These are phyloP conservation scores for Cladosporium cucumerinum DNA, from an alignment of 2,329 filamentous ascomycete species.

Conservation along the genomic window DNA sequence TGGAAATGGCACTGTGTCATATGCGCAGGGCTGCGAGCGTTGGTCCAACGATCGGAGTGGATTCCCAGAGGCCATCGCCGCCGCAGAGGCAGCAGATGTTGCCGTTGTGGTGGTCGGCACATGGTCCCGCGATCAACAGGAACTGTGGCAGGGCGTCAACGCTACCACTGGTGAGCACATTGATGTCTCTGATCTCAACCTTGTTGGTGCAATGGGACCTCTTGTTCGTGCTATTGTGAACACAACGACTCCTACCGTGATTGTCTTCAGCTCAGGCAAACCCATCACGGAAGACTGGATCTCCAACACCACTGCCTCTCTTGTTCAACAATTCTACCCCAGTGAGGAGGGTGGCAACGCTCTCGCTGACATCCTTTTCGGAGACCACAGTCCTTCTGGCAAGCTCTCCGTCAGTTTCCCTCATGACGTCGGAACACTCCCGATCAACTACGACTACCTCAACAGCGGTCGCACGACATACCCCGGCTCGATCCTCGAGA, in stretches of 20 bases:
- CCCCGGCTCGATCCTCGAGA: conserved; percentile 51
- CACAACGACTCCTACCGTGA: conserved; percentile 50
- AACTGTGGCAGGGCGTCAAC: conserved; percentile 68
- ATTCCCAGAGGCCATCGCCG: conserved; percentile 63
- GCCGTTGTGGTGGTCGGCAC: conserved; percentile 72
- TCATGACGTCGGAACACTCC: conserved; percentile 62
- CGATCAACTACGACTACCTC: conserved; percentile 69
- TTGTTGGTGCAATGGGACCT: conserved; percentile 37
- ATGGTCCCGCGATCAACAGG: conserved; percentile 69
- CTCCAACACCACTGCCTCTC: conserved; percentile 52
- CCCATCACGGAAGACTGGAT: conserved; percentile 71
- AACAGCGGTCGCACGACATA: conserved; percentile 61
- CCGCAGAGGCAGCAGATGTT: conserved; percentile 64
- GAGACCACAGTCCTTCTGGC: conserved; percentile 68
- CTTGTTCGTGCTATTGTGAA: conserved; percentile 65
- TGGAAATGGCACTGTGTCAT: conserved; percentile 58
- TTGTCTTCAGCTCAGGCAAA: conserved; percentile 72
- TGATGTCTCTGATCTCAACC: conserved; percentile 60
- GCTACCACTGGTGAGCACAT: conserved; percentile 74
- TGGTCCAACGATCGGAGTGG: conserved; percentile 69
- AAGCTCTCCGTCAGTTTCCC: conserved; percentile 74
- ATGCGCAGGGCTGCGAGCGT: conserved; percentile 66
- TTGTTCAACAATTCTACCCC: conserved; percentile 53
- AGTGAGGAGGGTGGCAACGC: conserved; percentile 83
- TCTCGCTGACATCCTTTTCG: conserved; percentile 73